Evolutionary conservation across 805 yeast genomes (phyloP), one percentile per base, ranked within the genome.

Genomic region (Barnettozyma sucrosica): DNA sequence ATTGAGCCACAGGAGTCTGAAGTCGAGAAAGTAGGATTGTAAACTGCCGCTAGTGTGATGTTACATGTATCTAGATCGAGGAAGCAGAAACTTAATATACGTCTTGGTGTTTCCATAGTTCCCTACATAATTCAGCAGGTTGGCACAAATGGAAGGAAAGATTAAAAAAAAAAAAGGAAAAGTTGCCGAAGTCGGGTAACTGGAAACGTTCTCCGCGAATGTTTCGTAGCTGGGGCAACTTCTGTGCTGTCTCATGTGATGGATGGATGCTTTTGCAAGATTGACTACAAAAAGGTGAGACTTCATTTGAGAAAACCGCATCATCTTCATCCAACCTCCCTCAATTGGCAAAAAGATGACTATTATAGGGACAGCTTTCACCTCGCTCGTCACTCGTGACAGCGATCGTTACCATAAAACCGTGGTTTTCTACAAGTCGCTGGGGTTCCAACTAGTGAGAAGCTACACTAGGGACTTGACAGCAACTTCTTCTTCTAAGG

Each of bases 371-470:
- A 70, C 81, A 43, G 77, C 85, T 24, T 81, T 77, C 59, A 69
- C 79, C 23, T 83, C 92, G 34, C 67, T 84, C 46, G 79, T 80
- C 38, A 81, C 89, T 9, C 65, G 69, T 44, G 75, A 74, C 55
- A 67, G 73, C 4, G 65, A 62, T 8, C 60, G 63, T 33, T 85
- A 77, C 63, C 67, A 67, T 5, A 60, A 67, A 30, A 61, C 84
- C 11, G 67, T 78, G 44, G 57, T 66, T n/a, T 85, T 83, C 65
- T 85, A 85, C 66, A 70, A 65, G 54, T 54, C 65, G 24, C 67
- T 85, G 47, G 90, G 90, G 21, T 84, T 84, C 60, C 67, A 74
- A 30, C 69, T 80, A 34, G 71, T 79, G 41, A 79, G 83, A 59
- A 79, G 72, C 55, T 85, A 72, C 63, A 71, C 81, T 51, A 81